Percentiles rank a stretch among this genome's conserved stretches.
Evolutionary conservation across 371 early-diverging fungal species (phyloP).

Genomic region (Actinomortierella wolfii): DNA sequence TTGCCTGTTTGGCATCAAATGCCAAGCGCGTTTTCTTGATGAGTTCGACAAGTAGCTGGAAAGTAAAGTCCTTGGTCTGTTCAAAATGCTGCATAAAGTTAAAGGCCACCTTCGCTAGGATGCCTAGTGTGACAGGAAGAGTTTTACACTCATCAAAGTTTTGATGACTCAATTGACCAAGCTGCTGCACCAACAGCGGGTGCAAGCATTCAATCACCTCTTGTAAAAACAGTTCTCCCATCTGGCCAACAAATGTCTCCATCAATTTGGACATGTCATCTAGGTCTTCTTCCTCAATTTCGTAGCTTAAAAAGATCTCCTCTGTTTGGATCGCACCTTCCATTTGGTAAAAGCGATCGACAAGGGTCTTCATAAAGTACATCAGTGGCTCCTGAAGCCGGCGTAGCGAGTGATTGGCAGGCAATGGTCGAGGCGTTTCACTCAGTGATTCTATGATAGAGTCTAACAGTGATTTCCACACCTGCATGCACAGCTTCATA

Average conservation of each 20-base stretch:
- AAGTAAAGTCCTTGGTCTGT: constrained; percentile 25
- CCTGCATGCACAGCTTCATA: constrained; percentile 34
- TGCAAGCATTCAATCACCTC: constrained; percentile 44
- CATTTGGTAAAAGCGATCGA: constrained; percentile 44
- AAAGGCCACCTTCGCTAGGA: constrained; percentile 25
- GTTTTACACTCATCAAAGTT: constrained; percentile 37
- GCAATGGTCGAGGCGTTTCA: constrained; percentile 27
- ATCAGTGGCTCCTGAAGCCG: constrained; percentile 28
- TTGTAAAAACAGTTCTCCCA: constrained; percentile 34
- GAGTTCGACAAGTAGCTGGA: constrained; percentile 22
- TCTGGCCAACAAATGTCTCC: constrained; percentile 35
- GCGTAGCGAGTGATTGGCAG: constrained; percentile 20
- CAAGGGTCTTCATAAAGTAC: constrained; percentile 32
- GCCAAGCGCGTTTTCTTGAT: constrained; percentile 32
- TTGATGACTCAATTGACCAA: constrained; percentile 16
- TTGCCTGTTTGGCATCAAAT: constrained; percentile 19
- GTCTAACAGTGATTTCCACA: constrained; percentile 37
- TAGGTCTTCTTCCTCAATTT: constrained; percentile 39
- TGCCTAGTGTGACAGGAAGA: constrained; percentile 34
- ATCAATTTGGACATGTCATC: constrained; percentile 35
- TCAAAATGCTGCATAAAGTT: constrained; percentile 40
- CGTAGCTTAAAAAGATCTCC: constrained; percentile 40
- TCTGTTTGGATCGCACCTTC: constrained; percentile 36
- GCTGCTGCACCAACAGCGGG: constrained; percentile 29
- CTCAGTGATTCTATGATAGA: constrained; percentile 18